phyloP scores from a whole-genome alignment of 2,329 filamentous ascomycete species.

The Thielaviopsis ethacetica region DNA sequence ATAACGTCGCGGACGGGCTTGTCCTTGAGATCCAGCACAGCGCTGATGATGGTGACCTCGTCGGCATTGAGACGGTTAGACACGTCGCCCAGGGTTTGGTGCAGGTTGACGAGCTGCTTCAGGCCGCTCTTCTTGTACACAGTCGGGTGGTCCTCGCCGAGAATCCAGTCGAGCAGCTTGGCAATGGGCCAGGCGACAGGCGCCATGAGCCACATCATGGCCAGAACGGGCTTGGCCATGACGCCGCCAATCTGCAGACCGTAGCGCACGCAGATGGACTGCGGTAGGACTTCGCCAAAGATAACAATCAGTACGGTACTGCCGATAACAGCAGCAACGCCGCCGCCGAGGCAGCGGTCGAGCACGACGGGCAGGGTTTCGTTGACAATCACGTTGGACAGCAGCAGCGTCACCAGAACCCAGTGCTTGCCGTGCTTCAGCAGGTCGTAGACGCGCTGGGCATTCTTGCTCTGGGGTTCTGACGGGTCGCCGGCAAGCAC shows the following conservation, averaged over 20 bases:
- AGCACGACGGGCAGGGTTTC: conserved; percentile 91
- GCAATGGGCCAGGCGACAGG: conserved; percentile 89
- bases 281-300: conserved; percentile 90
- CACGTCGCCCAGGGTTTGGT: conserved; percentile 76
- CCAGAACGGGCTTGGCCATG: conserved; percentile 75
- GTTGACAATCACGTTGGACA: conserved; percentile 96
- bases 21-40: conserved; percentile 88
- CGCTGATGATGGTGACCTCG: conserved; percentile 96
- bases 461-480: conserved; percentile 74
- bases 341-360: conserved; percentile 82
- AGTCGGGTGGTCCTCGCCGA: conserved; percentile 90
- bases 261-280: conserved; percentile 91
- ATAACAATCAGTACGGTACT: conserved; percentile 95
- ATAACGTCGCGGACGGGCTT: conserved; percentile 92
- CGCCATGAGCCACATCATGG: conserved; percentile 81
- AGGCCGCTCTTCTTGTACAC: conserved; percentile 96
- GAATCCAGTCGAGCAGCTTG: conserved; percentile 81
- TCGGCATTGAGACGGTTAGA: conserved; percentile 88
- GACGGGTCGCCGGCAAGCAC: conserved; percentile 77
- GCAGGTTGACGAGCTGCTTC: conserved; percentile 88
- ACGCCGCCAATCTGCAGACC: conserved; percentile 87
- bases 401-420: conserved; percentile 84
- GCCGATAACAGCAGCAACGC: conserved; percentile 83
- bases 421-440: conserved; percentile 88
- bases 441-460: conserved; percentile 61